Evolutionary conservation across 768 basidiomycete species (phyloP).

Genomic region (Hirschioporus abietinus): DNA sequence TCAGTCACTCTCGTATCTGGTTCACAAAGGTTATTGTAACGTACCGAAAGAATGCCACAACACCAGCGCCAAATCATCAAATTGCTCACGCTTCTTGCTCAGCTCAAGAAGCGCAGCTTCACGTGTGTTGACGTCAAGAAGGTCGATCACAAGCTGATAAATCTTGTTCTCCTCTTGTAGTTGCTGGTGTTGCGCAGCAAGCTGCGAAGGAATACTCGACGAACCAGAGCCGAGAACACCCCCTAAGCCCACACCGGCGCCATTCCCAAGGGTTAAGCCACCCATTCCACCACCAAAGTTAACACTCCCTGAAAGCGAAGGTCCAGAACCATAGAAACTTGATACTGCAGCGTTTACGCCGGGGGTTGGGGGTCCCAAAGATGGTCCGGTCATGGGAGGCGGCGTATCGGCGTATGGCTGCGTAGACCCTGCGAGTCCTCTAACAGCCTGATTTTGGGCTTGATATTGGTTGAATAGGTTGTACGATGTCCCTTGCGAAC

Average conservation of each 20-base stretch:
- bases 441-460: background rate
- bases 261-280: background rate
- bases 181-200: background rate
- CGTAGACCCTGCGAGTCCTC: background rate
- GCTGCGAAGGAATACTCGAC: background rate
- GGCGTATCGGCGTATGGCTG: background rate
- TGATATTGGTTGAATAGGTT: background rate
- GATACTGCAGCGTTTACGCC: background rate
- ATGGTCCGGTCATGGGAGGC: background rate
- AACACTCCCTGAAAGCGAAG: background rate
- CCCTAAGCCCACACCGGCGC: background rate
- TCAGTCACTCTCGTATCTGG: conserved; percentile 4
- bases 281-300: background rate
- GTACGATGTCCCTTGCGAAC: background rate
- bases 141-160: conserved; percentile 82
- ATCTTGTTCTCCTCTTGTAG: conserved; percentile 72
- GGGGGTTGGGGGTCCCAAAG: background rate
- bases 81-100: conserved; percentile 98
- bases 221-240: background rate
- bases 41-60: conserved; percentile 98
- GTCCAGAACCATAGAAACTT: background rate
- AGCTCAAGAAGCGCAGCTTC: conserved; percentile 91
- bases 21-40: conserved; percentile 14
- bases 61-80: conserved; percentile 95
- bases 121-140: conserved; percentile 76